A percentile compares a stretch with the other conserved stretches of the same genome.
phyloP scores from a whole-genome alignment of 1,284 basidiomycete species.

The Hymenochaete sp. region DNA sequence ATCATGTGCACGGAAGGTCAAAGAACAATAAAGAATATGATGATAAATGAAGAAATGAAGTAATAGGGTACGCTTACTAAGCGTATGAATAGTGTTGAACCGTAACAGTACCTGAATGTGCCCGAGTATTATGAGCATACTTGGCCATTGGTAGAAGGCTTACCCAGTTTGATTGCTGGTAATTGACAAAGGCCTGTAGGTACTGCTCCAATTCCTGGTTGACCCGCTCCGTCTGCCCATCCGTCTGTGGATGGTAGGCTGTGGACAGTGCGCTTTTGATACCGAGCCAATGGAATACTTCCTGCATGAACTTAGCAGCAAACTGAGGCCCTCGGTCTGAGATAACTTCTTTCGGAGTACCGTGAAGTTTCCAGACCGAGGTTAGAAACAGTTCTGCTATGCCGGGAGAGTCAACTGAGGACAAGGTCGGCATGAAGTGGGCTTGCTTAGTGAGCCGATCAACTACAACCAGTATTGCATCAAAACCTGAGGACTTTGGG shows the following conservation, averaged over 20 bases:
- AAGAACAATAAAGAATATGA: no score
- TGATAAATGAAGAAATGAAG: no score
- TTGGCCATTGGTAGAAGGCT: slow-evolving; percentile 22
- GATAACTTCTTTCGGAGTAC: slow-evolving; percentile 28
- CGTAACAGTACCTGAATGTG: no score
- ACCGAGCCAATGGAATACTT: slow-evolving; percentile 7
- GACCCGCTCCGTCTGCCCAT: slow-evolving; percentile 25
- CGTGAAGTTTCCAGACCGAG: slow-evolving; percentile 27
- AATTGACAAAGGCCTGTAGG: slow-evolving; percentile 17
- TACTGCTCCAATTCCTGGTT: slow-evolving; percentile 24
- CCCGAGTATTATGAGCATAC: slow-evolving; percentile 20
- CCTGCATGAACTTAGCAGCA: slow-evolving; percentile 22
- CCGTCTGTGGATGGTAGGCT: slow-evolving; percentile 21
- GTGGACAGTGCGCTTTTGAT: slow-evolving; percentile 4
- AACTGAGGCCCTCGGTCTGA: slow-evolving; percentile 32
- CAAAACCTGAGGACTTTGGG: slow-evolving; percentile 27
- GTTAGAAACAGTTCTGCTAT: slow-evolving; percentile 23
- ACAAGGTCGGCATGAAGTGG: slow-evolving; percentile 24
- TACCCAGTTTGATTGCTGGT: slow-evolving; percentile 28
- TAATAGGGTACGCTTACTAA: no score
- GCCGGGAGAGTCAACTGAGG: slow-evolving; percentile 23
- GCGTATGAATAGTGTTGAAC: no score
- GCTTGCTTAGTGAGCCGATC: slow-evolving; percentile 29
- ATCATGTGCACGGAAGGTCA: no score
- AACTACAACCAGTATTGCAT: slow-evolving; percentile 31